A percentile compares a stretch with the other conserved stretches of the same genome.
phyloP scores from a whole-genome alignment of 1,284 basidiomycete genomes.

The Grifola frondosa region DNA sequence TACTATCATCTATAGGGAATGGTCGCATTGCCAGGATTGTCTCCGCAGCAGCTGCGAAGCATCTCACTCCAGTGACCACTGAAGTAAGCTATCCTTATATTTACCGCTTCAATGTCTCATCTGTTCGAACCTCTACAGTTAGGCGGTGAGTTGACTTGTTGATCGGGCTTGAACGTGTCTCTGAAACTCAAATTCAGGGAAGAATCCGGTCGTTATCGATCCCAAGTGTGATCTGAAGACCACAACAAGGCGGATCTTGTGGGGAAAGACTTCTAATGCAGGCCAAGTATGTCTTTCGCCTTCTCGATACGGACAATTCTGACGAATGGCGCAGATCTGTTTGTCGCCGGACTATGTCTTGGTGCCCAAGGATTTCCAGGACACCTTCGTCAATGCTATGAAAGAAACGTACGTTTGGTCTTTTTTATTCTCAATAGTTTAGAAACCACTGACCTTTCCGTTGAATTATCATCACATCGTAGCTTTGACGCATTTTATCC shows the following conservation, averaged over 20 bases:
- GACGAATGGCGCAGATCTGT: conserved; percentile 30
- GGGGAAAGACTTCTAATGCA: conserved; percentile 78
- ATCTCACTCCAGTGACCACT: conserved; percentile 77
- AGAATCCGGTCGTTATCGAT: conserved; percentile 83
- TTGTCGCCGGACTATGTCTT: conserved; percentile 82
- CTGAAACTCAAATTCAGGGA: conserved; percentile 44
- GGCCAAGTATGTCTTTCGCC: conserved; percentile 55
- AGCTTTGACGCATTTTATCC: conserved; percentile 55
- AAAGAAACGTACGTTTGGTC: conserved; percentile 51
- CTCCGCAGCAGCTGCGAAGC: conserved; percentile 78
- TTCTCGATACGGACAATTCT: neutral
- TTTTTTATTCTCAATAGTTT: neutral
- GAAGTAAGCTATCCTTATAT: conserved; percentile 61
- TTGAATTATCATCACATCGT: neutral
- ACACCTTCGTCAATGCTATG: conserved; percentile 59
- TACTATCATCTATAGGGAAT: conserved; percentile 40
- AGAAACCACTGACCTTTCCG: neutral
- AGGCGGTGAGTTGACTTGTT: conserved; percentile 23
- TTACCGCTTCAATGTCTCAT: too few species aligned
- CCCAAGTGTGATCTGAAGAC: conserved; percentile 60
- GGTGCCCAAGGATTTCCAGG: conserved; percentile 60
- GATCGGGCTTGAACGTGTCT: conserved; percentile 28
- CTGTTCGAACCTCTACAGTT: conserved; percentile 28
- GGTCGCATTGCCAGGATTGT: conserved; percentile 77
- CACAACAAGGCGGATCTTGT: conserved; percentile 69